Conservation (phyloP, 2,329 filamentous ascomycete species). For the Penicillium brevicompactum region DNA sequence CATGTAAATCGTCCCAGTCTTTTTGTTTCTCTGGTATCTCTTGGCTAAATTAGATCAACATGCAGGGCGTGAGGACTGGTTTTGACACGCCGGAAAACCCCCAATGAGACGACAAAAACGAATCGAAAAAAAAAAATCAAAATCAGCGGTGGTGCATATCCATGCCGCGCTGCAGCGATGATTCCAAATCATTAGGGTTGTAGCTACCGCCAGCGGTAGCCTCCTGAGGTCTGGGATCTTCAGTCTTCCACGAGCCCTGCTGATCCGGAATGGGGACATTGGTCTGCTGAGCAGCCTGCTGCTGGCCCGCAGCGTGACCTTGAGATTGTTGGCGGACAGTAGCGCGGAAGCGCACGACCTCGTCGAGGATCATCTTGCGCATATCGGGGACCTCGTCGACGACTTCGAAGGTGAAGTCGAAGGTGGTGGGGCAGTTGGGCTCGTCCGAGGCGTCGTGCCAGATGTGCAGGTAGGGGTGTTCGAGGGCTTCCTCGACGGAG, state of each 20-base stretch:
- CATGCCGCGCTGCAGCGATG: conserved; percentile 58
- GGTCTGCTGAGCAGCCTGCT: conserved; percentile 44
- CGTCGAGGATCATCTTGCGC: conserved; percentile 96
- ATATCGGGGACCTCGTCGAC: conserved; percentile 93
- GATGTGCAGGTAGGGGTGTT: conserved; percentile 95
- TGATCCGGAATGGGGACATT: conserved; percentile 66
- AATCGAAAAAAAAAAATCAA: background rate
- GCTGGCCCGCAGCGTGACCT: conserved; percentile 42
- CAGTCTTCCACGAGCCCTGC: conserved; percentile 56
- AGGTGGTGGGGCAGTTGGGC: conserved; percentile 87
- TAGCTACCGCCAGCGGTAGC: conserved; percentile 45
- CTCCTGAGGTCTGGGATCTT: conserved; percentile 66
- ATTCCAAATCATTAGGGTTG: conserved; percentile 48
- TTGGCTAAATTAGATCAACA: conserved; percentile 32
- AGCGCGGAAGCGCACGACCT: conserved; percentile 82
- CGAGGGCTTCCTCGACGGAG: conserved; percentile 89
- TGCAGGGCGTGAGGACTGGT: conserved; percentile 19
- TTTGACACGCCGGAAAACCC: conserved; percentile 14
- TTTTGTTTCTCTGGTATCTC: conserved; percentile 29
- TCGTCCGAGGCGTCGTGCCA: conserved; percentile 99
- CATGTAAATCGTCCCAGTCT: conserved; percentile 22
- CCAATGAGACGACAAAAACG: conserved; percentile 9
- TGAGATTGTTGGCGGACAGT: conserved; percentile 56
- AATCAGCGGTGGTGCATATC: conserved; percentile 47
- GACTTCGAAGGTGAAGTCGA: conserved; percentile 99